Evolutionary conservation across 2,329 filamentous ascomycete species (phyloP), one percentile per base, ranked within the genome.

Genomic region (Aspergillus amoenus): DNA sequence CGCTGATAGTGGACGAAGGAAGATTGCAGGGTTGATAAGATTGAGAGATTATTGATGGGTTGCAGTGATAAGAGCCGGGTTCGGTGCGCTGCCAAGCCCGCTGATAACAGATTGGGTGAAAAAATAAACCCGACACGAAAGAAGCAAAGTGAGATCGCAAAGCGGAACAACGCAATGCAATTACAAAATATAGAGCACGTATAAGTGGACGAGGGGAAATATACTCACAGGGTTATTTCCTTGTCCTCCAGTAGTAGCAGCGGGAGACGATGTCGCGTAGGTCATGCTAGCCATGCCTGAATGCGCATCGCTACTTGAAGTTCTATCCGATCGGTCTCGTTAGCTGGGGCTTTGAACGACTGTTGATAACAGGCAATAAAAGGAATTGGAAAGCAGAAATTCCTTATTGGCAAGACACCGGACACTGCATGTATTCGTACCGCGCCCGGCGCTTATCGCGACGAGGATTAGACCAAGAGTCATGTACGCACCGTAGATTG

Each of bases 181-280:
- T 27, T 37, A 39, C 27, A 13, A n/a, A n/a, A 47, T 45, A 21
- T 18, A 37, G 50, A 45, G 18, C 18, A 18, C 3, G 46, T 15
- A 32, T 22, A 5, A 3, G 52, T 3, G 24, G 15, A 32, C 5
- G 12, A 22, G 30, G 22, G 12, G 24, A 77, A 15, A n/a, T 52
- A 30, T 43, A 43, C 76, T 76, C 65, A 78, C 74, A 54, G 75
- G 75, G 61, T 70, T 73, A 61, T 71, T 77, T 61, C 82, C 83
- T 70, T 86, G 84, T 52, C 86, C 86, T 63, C 84, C 85, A 60
- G 84, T 83, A 41, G 86, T 88, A 41, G 84, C 84, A 59, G 85
- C 84, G 47, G 86, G 85, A 45, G 86, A 86, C 63, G 84, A 84
- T 62, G 84, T 86, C 66, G 83, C 80, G 71, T 84, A 85, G 64